A percentile compares a stretch with the other conserved stretches of the same genome.
Conservation (phyloP, 179 eudicot species). For the Drosera spatulata region DNA sequence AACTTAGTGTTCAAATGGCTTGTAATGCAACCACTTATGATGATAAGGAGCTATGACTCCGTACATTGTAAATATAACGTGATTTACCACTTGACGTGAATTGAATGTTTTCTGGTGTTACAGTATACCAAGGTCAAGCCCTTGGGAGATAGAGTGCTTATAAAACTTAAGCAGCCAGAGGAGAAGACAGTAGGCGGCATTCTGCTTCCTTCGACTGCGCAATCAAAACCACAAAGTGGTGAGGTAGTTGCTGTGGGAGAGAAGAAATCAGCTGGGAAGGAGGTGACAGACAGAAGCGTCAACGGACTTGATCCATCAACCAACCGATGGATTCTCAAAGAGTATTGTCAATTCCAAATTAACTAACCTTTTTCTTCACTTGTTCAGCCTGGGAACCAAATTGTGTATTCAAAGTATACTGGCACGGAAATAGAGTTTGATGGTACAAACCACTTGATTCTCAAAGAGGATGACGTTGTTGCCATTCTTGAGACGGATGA, state of each 20-base stretch:
- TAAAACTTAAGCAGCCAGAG: slow-evolving; percentile 74
- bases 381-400: slow-evolving; percentile 52
- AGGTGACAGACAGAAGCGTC: slow-evolving; percentile 40
- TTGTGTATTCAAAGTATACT: slow-evolving; percentile 77
- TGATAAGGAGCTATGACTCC: too few relatives aligned
- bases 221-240: slow-evolving; percentile 75
- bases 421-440: slow-evolving; percentile 86
- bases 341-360: too few relatives aligned
- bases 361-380: background rate
- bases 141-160: slow-evolving; percentile 75
- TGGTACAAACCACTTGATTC: slow-evolving; percentile 62
- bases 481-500: slow-evolving; percentile 88
- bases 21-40: too few relatives aligned
- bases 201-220: slow-evolving; percentile 70
- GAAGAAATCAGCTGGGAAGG: slow-evolving; percentile 59
- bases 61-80: too few relatives aligned
- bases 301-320: slow-evolving; percentile 30
- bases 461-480: slow-evolving; percentile 87
- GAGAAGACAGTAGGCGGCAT: slow-evolving; percentile 83
- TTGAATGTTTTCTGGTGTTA: slow-evolving; percentile 1
- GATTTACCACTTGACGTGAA: background rate
- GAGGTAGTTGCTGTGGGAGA: slow-evolving; percentile 87
- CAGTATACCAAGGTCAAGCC: slow-evolving; percentile 85
- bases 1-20: too few relatives aligned
- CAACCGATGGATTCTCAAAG: too few relatives aligned